phyloP scores from a whole-genome alignment of 2,329 filamentous ascomycete genomes.

The Penicillium sp. region DNA sequence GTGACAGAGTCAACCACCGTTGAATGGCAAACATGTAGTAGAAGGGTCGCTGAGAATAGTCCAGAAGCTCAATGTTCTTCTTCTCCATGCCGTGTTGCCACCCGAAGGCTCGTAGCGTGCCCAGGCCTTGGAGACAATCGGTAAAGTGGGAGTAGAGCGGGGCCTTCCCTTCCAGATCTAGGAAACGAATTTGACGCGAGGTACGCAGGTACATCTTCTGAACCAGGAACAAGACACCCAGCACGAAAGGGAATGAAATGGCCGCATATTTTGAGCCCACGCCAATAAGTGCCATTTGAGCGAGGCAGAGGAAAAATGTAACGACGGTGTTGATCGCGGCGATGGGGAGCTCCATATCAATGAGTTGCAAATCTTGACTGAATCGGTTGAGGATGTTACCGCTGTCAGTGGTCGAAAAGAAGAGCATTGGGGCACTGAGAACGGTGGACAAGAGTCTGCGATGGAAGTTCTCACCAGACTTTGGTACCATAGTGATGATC shows the following conservation, averaged over 20 bases:
- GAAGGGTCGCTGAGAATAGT: conserved; percentile 60
- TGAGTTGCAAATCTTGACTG: conserved; percentile 50
- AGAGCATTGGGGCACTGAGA: conserved; percentile 48
- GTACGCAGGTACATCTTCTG: conserved; percentile 65
- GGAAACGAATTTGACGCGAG: conserved; percentile 62
- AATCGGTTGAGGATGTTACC: conserved; percentile 49
- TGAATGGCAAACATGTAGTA: conserved; percentile 63
- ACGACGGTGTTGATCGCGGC: conserved; percentile 46
- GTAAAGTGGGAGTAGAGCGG: conserved; percentile 63
- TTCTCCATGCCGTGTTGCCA: conserved; percentile 54
- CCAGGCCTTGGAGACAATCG: conserved; percentile 60
- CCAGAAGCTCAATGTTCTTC: conserved; percentile 54
- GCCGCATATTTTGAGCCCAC: conserved; percentile 53
- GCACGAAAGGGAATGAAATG: conserved; percentile 56
- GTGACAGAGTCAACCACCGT: conserved; percentile 59
- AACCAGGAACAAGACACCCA: conserved; percentile 53
- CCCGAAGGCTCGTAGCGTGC: conserved; percentile 61
- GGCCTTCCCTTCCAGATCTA: conserved; percentile 66
- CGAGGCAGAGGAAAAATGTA: conserved; percentile 42
- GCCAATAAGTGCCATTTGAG: conserved; percentile 56
- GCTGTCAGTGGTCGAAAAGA: conserved; percentile 48
- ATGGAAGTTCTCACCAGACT: conserved; percentile 57
- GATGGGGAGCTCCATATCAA: conserved; percentile 50
- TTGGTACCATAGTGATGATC: conserved; percentile 59
- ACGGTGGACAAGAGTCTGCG: conserved; percentile 53